These are phyloP conservation scores for Alternaria sp. DNA, from an alignment of 2,329 filamentous ascomycete genomes.

Conservation along the genomic window DNA sequence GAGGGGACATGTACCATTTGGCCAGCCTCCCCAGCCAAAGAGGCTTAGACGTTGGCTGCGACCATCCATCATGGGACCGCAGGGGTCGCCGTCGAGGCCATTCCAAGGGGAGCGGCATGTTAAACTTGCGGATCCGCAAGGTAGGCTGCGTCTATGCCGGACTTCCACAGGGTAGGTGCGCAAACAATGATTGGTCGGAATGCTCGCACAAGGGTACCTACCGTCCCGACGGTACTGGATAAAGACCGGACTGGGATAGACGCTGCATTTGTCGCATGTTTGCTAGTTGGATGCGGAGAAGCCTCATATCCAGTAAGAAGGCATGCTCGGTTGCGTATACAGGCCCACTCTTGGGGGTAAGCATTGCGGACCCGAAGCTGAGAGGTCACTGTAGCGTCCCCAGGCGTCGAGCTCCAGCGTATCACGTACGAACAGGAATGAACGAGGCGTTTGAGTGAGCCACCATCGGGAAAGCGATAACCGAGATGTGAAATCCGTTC, in stretches of 20 bases:
- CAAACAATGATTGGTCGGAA: slow-evolving; percentile 31
- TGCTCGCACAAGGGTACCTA: slow-evolving; percentile 16
- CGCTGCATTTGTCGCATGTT: slow-evolving; percentile 22
- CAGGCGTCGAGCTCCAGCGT: slow-evolving; percentile 13
- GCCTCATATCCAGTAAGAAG: slow-evolving; percentile 15
- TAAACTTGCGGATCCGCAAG: slow-evolving; percentile 43
- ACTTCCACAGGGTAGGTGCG: slow-evolving; percentile 11
- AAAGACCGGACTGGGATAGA: slow-evolving; percentile 27
- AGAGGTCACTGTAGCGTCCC: not conserved
- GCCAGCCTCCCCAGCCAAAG: slow-evolving; percentile 13
- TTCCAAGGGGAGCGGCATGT: slow-evolving; percentile 12
- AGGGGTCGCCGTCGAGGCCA: slow-evolving; percentile 12
- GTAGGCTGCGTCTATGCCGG: slow-evolving; percentile 13
- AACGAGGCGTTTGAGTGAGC: not conserved
- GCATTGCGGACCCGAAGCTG: slow-evolving; percentile 35
- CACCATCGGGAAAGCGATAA: not conserved
- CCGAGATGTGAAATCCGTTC: not conserved
- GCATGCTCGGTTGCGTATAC: slow-evolving; percentile 16
- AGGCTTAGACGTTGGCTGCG: slow-evolving; percentile 12
- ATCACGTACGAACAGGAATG: slow-evolving; percentile 1
- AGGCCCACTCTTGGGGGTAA: slow-evolving; percentile 23
- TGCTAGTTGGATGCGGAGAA: slow-evolving; percentile 35
- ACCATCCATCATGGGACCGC: slow-evolving; percentile 14
- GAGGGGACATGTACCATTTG: slow-evolving; percentile 32
- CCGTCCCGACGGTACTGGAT: slow-evolving; percentile 28